phyloP scores from a whole-genome alignment of 1,284 basidiomycete species.

The Rhodotorula sp. region DNA sequence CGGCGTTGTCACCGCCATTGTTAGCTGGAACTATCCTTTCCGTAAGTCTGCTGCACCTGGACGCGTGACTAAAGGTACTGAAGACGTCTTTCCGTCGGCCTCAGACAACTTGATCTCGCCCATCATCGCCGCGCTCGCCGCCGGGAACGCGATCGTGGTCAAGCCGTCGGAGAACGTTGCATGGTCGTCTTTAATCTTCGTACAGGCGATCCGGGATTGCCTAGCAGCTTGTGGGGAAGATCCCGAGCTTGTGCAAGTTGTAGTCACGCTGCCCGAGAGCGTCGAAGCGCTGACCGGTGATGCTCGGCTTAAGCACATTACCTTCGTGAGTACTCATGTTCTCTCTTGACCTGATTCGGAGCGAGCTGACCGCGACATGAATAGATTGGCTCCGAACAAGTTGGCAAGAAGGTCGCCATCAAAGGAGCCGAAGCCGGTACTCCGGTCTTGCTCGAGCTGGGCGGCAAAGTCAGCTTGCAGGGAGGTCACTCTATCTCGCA shows the following conservation, averaged over 20 bases:
- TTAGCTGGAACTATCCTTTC: constrained; percentile 55
- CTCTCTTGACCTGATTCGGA: too few species aligned
- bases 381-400: constrained; percentile 85
- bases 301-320: constrained; percentile 66
- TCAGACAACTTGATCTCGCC: constrained; percentile 83
- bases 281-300: constrained; percentile 79
- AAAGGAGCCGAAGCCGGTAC: constrained; percentile 40
- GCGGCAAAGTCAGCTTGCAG: constrained; percentile 37
- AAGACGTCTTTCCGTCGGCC: constrained; percentile 45
- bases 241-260: constrained; percentile 76
- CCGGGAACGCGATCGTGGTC: constrained; percentile 84
- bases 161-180: constrained; percentile 82
- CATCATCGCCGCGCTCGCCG: constrained; percentile 81
- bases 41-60: not conserved
- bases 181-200: constrained; percentile 80
- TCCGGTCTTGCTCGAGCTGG: constrained; percentile 42
- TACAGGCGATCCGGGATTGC: constrained; percentile 70
- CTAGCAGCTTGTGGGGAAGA: constrained; percentile 69
- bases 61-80: too few species aligned
- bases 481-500: too few species aligned
- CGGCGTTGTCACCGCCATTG: constrained; percentile 88
- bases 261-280: constrained; percentile 83
- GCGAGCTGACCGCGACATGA: constrained; percentile 51
- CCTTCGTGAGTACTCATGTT: constrained; percentile 47
- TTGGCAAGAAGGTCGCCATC: constrained; percentile 70